phyloP scores from a whole-genome alignment of 1,284 basidiomycete species.

The Jaminaea rosea region DNA sequence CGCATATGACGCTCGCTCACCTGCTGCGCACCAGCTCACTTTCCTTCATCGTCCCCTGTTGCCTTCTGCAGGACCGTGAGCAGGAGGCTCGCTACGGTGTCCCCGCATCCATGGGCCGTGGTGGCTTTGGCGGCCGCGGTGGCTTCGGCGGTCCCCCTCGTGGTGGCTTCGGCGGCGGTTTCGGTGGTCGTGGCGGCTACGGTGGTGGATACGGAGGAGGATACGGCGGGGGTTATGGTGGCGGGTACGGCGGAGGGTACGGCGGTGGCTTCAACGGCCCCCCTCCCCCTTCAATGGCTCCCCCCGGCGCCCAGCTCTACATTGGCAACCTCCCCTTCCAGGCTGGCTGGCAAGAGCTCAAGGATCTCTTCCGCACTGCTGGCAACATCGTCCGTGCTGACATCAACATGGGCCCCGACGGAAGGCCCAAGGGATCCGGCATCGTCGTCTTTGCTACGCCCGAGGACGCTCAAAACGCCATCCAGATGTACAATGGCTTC shows the following conservation, averaged over 20 bases:
- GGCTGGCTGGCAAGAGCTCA: slow-evolving; percentile 96
- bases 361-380: slow-evolving; percentile 88
- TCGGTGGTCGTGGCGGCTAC: slow-evolving; percentile 18
- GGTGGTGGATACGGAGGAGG: slow-evolving; percentile 8
- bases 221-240: slow-evolving; percentile 9
- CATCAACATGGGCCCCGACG: slow-evolving; percentile 82
- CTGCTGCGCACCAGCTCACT: no score
- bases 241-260: slow-evolving; percentile 17
- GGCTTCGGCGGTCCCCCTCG: slow-evolving; percentile 23
- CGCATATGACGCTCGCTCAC: no score
- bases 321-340: slow-evolving; percentile 80
- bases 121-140: slow-evolving; percentile 58
- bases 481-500: slow-evolving; percentile 36
- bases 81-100: slow-evolving; percentile 87
- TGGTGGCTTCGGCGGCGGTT: slow-evolving; percentile 54
- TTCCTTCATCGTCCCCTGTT: background rate
- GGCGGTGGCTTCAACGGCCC: slow-evolving; percentile 3
- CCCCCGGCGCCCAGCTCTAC: slow-evolving; percentile 64
- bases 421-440: slow-evolving; percentile 71
- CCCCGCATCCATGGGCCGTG: slow-evolving; percentile 63
- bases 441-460: slow-evolving; percentile 87
- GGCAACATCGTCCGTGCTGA: slow-evolving; percentile 90
- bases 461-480: slow-evolving; percentile 82
- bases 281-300: slow-evolving; percentile 13
- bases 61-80: slow-evolving; percentile 71